These are phyloP conservation scores for Aristolochia contorta DNA, from an alignment of 164 flowering plant species.

Conservation along the genomic window DNA sequence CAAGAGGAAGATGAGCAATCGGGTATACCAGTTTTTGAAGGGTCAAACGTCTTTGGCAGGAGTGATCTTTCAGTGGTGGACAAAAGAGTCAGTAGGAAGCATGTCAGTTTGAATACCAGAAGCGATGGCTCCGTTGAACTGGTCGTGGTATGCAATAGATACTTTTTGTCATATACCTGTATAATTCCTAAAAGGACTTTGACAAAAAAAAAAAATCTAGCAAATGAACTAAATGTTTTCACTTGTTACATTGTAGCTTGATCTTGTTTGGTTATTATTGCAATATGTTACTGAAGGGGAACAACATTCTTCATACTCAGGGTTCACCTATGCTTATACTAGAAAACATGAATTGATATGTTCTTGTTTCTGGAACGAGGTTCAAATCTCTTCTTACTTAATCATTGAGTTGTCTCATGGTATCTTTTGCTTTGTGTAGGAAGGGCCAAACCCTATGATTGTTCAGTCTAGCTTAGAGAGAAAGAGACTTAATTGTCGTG, in stretches of 20 bases:
- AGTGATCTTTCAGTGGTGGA: conserved; percentile 36
- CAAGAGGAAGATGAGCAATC: conserved; percentile 34
- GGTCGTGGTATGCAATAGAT: conserved; percentile 42
- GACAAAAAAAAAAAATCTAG: background rate
- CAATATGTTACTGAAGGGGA: background rate
- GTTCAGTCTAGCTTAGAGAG: conserved; percentile 41
- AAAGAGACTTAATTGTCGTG: conserved; percentile 43
- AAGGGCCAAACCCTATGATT: conserved; percentile 82
- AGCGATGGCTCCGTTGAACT: conserved; percentile 37
- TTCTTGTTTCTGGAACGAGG: background rate
- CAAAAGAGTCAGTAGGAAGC: conserved; percentile 86
- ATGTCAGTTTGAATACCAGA: conserved; percentile 44
- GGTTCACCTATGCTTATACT: background rate
- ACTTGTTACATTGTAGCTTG: background rate
- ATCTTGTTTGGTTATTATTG: background rate
- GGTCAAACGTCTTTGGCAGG: conserved; percentile 63
- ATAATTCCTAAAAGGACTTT: no score
- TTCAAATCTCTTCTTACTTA: conserved; percentile 1
- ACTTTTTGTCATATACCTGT: background rate
- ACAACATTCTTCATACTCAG: background rate
- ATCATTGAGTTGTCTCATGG: background rate
- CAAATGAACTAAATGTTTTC: background rate
- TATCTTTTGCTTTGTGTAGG: conserved; percentile 27
- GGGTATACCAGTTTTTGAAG: conserved; percentile 41
- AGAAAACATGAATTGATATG: background rate